phyloP scores from a whole-genome alignment of 192 early-diverging fungal genomes.

The Coemansia sp. region DNA sequence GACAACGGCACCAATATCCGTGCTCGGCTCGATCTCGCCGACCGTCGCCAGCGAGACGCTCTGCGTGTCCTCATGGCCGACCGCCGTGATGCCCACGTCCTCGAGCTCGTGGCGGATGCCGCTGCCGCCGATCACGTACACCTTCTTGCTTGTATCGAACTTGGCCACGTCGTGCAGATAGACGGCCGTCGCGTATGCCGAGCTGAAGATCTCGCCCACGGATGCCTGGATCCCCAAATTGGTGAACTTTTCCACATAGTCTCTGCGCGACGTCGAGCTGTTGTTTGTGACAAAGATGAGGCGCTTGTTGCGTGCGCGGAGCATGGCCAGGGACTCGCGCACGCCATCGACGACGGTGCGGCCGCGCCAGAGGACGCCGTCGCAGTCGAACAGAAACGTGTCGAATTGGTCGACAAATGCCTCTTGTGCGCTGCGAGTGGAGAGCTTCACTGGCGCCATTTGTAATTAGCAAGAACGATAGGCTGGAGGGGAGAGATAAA shows the following conservation, averaged over 20 bases:
- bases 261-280: conserved; percentile 79
- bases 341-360: conserved; percentile 66
- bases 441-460: conserved; percentile 25
- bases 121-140: conserved; percentile 86
- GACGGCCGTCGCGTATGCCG: conserved; percentile 88
- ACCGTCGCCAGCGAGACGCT: conserved; percentile 56
- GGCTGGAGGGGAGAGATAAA: background rate
- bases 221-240: conserved; percentile 75
- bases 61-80: conserved; percentile 56
- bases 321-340: conserved; percentile 64
- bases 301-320: conserved; percentile 78
- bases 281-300: conserved; percentile 99
- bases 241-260: conserved; percentile 82
- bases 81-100: conserved; percentile 67
- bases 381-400: conserved; percentile 96
- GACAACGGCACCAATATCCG: conserved; percentile 84
- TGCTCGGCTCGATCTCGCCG: conserved; percentile 58
- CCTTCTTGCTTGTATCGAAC: conserved; percentile 85
- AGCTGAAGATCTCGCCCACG: conserved; percentile 88
- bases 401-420: conserved; percentile 76
- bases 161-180: conserved; percentile 82
- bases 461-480: no score
- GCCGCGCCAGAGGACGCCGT: conserved; percentile 97
- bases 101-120: conserved; percentile 88
- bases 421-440: conserved; percentile 39